Evolutionary conservation across 148 eudicot species (phyloP).

Genomic region (Rhododendron williamsianum): DNA sequence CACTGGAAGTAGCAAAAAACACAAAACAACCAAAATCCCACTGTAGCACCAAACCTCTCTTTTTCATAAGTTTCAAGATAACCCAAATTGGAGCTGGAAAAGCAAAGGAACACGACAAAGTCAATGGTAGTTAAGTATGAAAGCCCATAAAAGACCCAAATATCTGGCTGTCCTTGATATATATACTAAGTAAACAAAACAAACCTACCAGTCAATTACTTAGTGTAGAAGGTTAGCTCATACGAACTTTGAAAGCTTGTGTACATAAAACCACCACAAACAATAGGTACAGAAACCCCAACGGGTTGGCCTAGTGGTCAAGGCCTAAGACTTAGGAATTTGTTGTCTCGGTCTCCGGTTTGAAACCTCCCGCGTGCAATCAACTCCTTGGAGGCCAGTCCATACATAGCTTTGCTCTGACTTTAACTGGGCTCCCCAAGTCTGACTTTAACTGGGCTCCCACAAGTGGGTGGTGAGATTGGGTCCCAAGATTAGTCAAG

Average conservation of each 20-base stretch:
- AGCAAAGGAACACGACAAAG: not conserved
- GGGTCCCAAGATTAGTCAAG: no score
- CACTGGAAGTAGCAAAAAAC: not conserved
- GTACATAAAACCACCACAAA: not conserved
- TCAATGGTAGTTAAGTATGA: not conserved
- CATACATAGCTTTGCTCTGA: no score
- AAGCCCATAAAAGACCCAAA: not conserved
- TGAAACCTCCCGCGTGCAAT: no score
- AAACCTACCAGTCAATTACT: conserved; percentile 9
- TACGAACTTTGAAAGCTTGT: not conserved
- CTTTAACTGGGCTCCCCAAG: no score
- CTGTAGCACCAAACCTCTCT: not conserved
- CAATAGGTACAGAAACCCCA: not conserved
- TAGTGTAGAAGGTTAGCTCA: conserved; percentile 9
- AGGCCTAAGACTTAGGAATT: no score
- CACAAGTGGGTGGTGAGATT: no score
- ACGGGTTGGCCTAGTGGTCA: no score
- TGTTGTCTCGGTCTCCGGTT: no score
- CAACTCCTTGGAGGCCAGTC: no score
- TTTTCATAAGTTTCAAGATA: not conserved
- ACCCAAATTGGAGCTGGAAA: not conserved
- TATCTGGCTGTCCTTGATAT: not conserved
- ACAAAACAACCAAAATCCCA: not conserved
- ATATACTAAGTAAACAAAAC: not conserved
- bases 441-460: no score